phyloP scores from a whole-genome alignment of 2,329 filamentous ascomycete species.

The Fusarium coffeatum region DNA sequence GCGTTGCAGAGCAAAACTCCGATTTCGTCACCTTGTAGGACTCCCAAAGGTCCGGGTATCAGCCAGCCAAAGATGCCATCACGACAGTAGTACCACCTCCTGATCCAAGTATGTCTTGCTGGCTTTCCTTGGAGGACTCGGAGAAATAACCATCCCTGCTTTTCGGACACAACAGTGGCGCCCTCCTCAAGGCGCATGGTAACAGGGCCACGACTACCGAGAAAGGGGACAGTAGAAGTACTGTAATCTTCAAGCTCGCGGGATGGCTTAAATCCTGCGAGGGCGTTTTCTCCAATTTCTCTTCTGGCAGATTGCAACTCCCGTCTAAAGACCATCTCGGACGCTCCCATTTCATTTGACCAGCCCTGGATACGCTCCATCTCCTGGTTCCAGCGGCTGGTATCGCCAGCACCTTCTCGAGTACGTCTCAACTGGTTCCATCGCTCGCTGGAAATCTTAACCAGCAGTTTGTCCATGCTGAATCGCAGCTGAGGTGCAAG shows the following conservation, averaged over 20 bases:
- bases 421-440: slow-evolving; percentile 86
- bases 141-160: slow-evolving; percentile 94
- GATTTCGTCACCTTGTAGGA: slow-evolving; percentile 95
- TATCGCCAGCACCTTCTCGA: slow-evolving; percentile 72
- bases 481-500: slow-evolving; percentile 86
- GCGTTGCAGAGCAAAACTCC: slow-evolving; percentile 94
- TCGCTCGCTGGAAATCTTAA: slow-evolving; percentile 85
- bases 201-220: slow-evolving; percentile 77
- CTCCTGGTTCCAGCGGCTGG: slow-evolving; percentile 77
- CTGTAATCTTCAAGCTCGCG: slow-evolving; percentile 94
- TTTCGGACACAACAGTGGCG: slow-evolving; percentile 71
- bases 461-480: slow-evolving; percentile 85
- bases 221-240: slow-evolving; percentile 86
- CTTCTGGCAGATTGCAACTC: slow-evolving; percentile 83
- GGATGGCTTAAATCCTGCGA: slow-evolving; percentile 79
- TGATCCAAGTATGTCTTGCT: slow-evolving; percentile 87
- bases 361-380: slow-evolving; percentile 94
- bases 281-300: slow-evolving; percentile 82
- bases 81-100: slow-evolving; percentile 95
- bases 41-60: slow-evolving; percentile 83
- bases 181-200: slow-evolving; percentile 68
- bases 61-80: slow-evolving; percentile 97
- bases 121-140: slow-evolving; percentile 87
- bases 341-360: slow-evolving; percentile 92
- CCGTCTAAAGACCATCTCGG: slow-evolving; percentile 83